Conservation (phyloP, 2,329 filamentous ascomycete genomes). For the Allantophomopsis lycopodina region DNA sequence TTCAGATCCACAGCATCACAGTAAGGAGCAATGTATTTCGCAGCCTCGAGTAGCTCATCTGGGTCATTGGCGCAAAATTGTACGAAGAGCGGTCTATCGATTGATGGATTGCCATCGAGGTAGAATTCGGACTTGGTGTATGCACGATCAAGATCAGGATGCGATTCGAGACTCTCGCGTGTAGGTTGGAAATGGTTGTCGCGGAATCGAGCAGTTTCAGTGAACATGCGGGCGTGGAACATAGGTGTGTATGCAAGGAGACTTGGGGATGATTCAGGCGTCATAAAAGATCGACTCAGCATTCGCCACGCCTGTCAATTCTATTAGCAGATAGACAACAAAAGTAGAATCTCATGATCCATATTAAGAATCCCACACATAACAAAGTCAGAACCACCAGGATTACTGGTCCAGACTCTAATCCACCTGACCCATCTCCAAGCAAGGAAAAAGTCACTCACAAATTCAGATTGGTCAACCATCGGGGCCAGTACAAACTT, state of each 20-base stretch:
- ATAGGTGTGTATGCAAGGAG: slow-evolving; percentile 90
- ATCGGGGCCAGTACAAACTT: slow-evolving; percentile 89
- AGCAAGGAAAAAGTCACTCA: slow-evolving; percentile 29
- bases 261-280: slow-evolving; percentile 44
- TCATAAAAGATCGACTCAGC: slow-evolving; percentile 85
- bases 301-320: slow-evolving; percentile 75
- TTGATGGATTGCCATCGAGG: slow-evolving; percentile 74
- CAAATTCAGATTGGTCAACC: slow-evolving; percentile 98
- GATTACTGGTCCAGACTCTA: too few relatives aligned
- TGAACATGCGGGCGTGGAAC: slow-evolving; percentile 86
- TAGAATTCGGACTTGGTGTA: slow-evolving; percentile 25
- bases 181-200: slow-evolving; percentile 68
- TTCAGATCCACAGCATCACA: slow-evolving; percentile 96
- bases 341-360: too few relatives aligned
- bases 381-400: too few relatives aligned
- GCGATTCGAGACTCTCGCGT: slow-evolving; percentile 11
- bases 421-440: background rate
- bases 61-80: slow-evolving; percentile 93
- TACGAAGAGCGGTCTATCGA: slow-evolving; percentile 85
- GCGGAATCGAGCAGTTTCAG: slow-evolving; percentile 63
- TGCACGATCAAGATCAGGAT: slow-evolving; percentile 6
- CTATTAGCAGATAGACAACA: too few relatives aligned
- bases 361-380: too few relatives aligned
- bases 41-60: slow-evolving; percentile 66
- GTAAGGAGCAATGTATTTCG: slow-evolving; percentile 64